phyloP scores from a whole-genome alignment of 176 grass and related monocot genomes.

The Rhynchospora tenuis region DNA sequence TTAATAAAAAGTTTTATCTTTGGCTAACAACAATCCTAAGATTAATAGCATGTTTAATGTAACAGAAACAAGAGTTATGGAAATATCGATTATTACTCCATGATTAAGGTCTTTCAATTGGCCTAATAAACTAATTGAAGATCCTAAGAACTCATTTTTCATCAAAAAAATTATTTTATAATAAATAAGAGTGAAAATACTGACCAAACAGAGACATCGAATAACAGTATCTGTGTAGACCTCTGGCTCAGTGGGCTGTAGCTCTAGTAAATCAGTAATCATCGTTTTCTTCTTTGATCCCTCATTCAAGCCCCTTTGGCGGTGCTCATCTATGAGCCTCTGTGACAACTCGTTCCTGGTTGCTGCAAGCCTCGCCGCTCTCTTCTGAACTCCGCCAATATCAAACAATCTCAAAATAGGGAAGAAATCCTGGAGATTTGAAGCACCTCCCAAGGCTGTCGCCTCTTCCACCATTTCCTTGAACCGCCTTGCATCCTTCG shows the following conservation, averaged over 20 bases:
- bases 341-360: slow-evolving; percentile 41
- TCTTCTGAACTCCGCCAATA: slow-evolving; percentile 39
- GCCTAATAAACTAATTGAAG: background rate
- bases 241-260: slow-evolving; percentile 50
- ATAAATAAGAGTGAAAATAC: slow-evolving; percentile 10
- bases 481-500: slow-evolving; percentile 35
- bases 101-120: background rate
- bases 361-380: slow-evolving; percentile 16
- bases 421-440: slow-evolving; percentile 59
- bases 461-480: slow-evolving; percentile 36
- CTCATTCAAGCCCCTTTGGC: background rate
- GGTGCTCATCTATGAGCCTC: slow-evolving; percentile 42
- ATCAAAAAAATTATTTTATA: background rate
- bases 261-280: slow-evolving; percentile 42
- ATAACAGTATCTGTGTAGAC: slow-evolving; percentile 54
- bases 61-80: background rate
- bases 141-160: background rate
- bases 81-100: background rate
- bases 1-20: background rate
- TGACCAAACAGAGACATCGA: slow-evolving; percentile 38
- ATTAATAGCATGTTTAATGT: background rate
- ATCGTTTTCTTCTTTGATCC: slow-evolving; percentile 45
- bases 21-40: background rate
- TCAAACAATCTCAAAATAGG: slow-evolving; percentile 52
- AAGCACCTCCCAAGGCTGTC: slow-evolving; percentile 14